Evolutionary conservation across 441 rosid species (phyloP).

Genomic region (Manihot esculenta): DNA sequence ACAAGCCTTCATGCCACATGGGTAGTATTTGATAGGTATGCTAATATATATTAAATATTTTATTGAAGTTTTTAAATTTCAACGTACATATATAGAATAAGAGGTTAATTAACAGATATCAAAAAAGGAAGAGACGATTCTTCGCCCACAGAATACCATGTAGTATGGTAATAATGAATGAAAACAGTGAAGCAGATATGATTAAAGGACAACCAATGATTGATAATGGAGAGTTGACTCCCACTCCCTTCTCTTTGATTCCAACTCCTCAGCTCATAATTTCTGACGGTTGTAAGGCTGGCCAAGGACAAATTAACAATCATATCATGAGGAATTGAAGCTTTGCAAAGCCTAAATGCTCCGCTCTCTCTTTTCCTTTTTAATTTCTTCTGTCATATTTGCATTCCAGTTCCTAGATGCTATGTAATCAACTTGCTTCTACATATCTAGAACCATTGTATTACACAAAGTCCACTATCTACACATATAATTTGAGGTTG

Average conservation of each 20-base stretch:
- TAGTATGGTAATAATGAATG: constrained; percentile 47
- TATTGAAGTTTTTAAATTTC: no score
- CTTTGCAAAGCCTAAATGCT: no score
- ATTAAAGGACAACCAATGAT: constrained; percentile 33
- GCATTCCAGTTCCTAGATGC: no score
- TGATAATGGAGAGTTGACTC: constrained; percentile 21
- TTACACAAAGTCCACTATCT: constrained; percentile 51
- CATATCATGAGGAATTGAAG: no score
- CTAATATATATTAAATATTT: no score
- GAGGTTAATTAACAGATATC: constrained; percentile 32
- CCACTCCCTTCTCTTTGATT: constrained; percentile 26
- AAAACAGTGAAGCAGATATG: constrained; percentile 37
- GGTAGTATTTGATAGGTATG: constrained; percentile 47
- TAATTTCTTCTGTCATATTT: no score
- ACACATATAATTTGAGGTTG: constrained; percentile 51
- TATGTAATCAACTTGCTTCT: constrained; percentile 23
- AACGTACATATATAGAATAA: no score
- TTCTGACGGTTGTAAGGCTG: constrained; percentile 27
- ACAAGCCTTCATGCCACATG: constrained; percentile 45
- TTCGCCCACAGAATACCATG: constrained; percentile 36
- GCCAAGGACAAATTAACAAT: no score
- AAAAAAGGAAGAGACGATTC: constrained; percentile 39
- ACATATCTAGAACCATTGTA: constrained; percentile 21
- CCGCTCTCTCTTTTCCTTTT: no score
- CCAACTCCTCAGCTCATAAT: constrained; percentile 37